phyloP scores from a whole-genome alignment of 2,329 filamentous ascomycete species.

The Akanthomyces dipterigenus region DNA sequence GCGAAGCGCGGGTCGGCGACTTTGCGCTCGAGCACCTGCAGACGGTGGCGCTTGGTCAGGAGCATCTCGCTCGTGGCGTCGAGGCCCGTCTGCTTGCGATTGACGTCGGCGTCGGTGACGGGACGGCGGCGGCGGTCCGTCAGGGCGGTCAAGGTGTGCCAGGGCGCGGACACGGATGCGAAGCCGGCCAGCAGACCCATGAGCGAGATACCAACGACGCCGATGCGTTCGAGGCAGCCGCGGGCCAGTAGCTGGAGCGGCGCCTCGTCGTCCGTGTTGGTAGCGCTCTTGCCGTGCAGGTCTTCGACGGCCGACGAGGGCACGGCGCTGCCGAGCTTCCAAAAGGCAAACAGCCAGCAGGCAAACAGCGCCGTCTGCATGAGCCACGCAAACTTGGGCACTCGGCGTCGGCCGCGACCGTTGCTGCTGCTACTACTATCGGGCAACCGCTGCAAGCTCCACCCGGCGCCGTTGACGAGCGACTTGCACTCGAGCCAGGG shows the following conservation, averaged over 20 bases:
- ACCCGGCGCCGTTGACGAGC: conserved; percentile 50
- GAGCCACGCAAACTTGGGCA: conserved; percentile 56
- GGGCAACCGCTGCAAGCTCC: conserved; percentile 47
- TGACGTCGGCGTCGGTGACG: conserved; percentile 67
- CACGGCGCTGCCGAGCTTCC: conserved; percentile 64
- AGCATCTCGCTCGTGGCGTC: conserved; percentile 77
- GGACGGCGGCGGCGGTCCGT: conserved; percentile 43
- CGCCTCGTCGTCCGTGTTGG: conserved; percentile 17
- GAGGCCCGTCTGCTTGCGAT: conserved; percentile 70
- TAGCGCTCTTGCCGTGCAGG: conserved; percentile 6
- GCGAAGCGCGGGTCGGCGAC: conserved; percentile 27
- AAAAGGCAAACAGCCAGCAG: conserved; percentile 67
- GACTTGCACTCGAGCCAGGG: conserved; percentile 74
- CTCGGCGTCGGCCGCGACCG: conserved; percentile 42
- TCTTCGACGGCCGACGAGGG: conserved; percentile 29
- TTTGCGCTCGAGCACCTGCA: conserved; percentile 65
- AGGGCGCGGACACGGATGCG: conserved; percentile 79
- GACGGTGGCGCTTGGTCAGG: conserved; percentile 62
- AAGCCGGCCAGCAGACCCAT: conserved; percentile 89
- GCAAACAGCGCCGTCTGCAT: conserved; percentile 57
- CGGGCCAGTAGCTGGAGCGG: conserved; percentile 36
- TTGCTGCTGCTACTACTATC: conserved; percentile 36
- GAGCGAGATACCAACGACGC: conserved; percentile 75
- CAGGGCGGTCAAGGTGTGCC: conserved; percentile 70
- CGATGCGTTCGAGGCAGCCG: conserved; percentile 62